Evolutionary conservation across 1,284 basidiomycete species (phyloP).

Genomic region (Cutaneotrichosporon sp.): DNA sequence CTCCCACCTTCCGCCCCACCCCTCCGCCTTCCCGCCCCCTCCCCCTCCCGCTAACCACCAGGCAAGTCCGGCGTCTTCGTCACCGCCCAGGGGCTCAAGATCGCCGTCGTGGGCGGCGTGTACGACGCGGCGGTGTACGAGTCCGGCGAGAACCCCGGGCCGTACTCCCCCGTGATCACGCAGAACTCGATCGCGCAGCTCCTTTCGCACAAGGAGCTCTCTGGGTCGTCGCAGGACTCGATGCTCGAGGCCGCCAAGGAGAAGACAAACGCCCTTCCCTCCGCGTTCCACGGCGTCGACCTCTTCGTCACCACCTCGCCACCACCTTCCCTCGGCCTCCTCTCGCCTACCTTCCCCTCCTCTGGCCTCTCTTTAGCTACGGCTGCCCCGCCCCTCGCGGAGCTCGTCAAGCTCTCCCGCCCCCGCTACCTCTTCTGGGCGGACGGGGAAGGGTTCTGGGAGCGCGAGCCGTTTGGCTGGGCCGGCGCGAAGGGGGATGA

Average conservation of each 20-base stretch:
- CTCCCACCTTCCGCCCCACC: not conserved
- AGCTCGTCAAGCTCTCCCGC: slow-evolving; percentile 59
- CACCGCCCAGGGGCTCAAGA: slow-evolving; percentile 78
- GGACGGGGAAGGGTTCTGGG: slow-evolving; percentile 72
- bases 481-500: slow-evolving; percentile 62
- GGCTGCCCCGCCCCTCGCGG: slow-evolving; percentile 65
- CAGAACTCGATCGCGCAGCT: slow-evolving; percentile 67
- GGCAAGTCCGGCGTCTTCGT: slow-evolving; percentile 81
- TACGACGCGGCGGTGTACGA: slow-evolving; percentile 65
- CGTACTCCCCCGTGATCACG: slow-evolving; percentile 68
- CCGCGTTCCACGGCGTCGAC: slow-evolving; percentile 67
- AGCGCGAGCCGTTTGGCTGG: slow-evolving; percentile 87
- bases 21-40: too few species aligned
- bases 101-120: slow-evolving; percentile 79
- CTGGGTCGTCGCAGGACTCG: slow-evolving; percentile 55
- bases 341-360: slow-evolving; percentile 60
- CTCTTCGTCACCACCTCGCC: slow-evolving; percentile 78
- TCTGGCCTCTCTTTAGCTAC: slow-evolving; percentile 56
- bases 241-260: slow-evolving; percentile 73
- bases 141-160: slow-evolving; percentile 54
- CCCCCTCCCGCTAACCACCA: too few species aligned
- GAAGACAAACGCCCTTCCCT: slow-evolving; percentile 60
- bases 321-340: slow-evolving; percentile 68
- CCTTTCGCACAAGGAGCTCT: slow-evolving; percentile 58
- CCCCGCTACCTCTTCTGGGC: slow-evolving; percentile 58